Evolutionary conservation across 2,329 filamentous ascomycete species (phyloP).

Genomic region (Escovopsis sp.): DNA sequence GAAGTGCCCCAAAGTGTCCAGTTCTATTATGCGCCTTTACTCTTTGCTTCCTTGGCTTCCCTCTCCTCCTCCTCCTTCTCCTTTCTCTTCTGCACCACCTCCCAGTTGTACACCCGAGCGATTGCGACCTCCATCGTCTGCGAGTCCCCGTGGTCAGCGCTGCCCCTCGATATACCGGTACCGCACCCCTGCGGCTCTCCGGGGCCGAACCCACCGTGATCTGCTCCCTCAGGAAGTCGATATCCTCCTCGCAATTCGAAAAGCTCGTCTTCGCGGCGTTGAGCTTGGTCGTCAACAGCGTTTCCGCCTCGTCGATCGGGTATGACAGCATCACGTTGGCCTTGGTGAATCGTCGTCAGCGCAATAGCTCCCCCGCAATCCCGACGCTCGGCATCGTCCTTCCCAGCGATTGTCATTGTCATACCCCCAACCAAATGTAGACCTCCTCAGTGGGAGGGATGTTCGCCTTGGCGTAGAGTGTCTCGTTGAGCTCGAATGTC

Average conservation of each 20-base stretch:
- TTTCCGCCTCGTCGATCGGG: slow-evolving; percentile 73
- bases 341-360: slow-evolving; percentile 26
- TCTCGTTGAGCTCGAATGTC: slow-evolving; percentile 94
- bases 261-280: slow-evolving; percentile 65
- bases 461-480: slow-evolving; percentile 76
- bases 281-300: slow-evolving; percentile 63
- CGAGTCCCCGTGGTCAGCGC: neutral
- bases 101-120: slow-evolving; percentile 98
- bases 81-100: slow-evolving; percentile 88
- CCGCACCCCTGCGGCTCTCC: slow-evolving; percentile 26
- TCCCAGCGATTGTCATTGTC: slow-evolving; percentile 1
- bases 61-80: slow-evolving; percentile 56
- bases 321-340: slow-evolving; percentile 98
- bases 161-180: neutral
- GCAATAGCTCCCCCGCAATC: neutral
- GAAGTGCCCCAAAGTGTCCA: slow-evolving; percentile 3
- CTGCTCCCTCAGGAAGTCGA: slow-evolving; percentile 91
- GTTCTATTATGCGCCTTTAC: slow-evolving; percentile 13
- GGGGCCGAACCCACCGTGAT: slow-evolving; percentile 56
- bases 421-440: slow-evolving; percentile 87
- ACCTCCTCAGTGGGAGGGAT: slow-evolving; percentile 79
- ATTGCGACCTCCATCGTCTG: slow-evolving; percentile 94
- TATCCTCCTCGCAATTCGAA: slow-evolving; percentile 84
- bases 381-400: neutral
- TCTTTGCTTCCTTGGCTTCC: slow-evolving; percentile 25